phyloP scores from a whole-genome alignment of 192 early-diverging fungal species.

The Mortierella alpina region DNA sequence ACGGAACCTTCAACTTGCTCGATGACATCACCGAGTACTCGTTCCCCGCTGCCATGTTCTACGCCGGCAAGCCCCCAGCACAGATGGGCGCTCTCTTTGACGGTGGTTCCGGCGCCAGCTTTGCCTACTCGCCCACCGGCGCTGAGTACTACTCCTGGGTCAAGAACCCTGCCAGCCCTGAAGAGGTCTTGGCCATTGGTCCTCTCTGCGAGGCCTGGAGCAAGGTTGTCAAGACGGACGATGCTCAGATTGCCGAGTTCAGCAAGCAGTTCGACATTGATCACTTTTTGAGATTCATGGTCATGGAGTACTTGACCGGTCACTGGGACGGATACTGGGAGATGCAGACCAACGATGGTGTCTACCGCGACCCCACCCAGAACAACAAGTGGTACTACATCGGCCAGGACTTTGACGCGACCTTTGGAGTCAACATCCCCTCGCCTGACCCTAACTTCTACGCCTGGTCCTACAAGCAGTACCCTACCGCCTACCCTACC shows the following conservation, averaged over 20 bases:
- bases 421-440: slow-evolving; percentile 60
- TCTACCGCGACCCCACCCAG: slow-evolving; percentile 56
- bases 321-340: slow-evolving; percentile 65
- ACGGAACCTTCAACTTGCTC: slow-evolving; percentile 61
- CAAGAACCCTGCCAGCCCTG: slow-evolving; percentile 42
- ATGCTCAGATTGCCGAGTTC: slow-evolving; percentile 39
- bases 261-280: slow-evolving; percentile 52
- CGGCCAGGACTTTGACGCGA: slow-evolving; percentile 62
- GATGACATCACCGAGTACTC: slow-evolving; percentile 60
- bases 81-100: slow-evolving; percentile 57
- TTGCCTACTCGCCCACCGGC: slow-evolving; percentile 42
- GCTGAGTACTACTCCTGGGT: slow-evolving; percentile 11
- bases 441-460: slow-evolving; percentile 21
- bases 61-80: slow-evolving; percentile 39
- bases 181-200: slow-evolving; percentile 19
- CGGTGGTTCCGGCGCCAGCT: slow-evolving; percentile 58
- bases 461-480: slow-evolving; percentile 49
- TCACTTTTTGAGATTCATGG: slow-evolving; percentile 59
- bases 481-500: slow-evolving; percentile 42
- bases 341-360: slow-evolving; percentile 59
- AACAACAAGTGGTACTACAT: slow-evolving; percentile 57
- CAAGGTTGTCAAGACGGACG: slow-evolving; percentile 35
- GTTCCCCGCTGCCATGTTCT: slow-evolving; percentile 55
- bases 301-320: slow-evolving; percentile 60
- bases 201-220: slow-evolving; percentile 36